These are phyloP conservation scores for Phytophthora lateralis DNA, from an alignment of 352 stramenopile genomes.

Conservation along the genomic window DNA sequence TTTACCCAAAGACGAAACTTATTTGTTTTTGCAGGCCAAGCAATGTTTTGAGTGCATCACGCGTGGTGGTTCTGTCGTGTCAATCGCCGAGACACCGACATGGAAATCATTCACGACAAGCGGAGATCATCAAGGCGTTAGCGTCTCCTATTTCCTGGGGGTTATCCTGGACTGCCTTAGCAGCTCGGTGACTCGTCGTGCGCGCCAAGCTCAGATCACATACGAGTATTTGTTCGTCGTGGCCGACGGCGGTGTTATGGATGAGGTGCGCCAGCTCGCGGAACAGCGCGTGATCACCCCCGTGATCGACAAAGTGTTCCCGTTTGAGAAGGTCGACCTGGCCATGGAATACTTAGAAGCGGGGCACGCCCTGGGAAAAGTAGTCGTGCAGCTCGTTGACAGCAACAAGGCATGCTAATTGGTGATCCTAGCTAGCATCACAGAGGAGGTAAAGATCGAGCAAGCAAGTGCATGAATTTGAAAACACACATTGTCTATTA, in stretches of 20 bases:
- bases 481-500: slow-evolving; percentile 20
- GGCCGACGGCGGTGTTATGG: slow-evolving; percentile 46
- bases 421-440: neutral
- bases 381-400: slow-evolving; percentile 64
- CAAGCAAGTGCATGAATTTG: neutral
- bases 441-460: neutral
- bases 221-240: slow-evolving; percentile 66
- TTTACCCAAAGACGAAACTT: neutral
- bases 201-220: slow-evolving; percentile 49
- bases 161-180: slow-evolving; percentile 64
- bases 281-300: slow-evolving; percentile 50
- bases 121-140: slow-evolving; percentile 38
- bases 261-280: slow-evolving; percentile 55
- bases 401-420: slow-evolving; percentile 20
- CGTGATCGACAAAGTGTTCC: slow-evolving; percentile 73
- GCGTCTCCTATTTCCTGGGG: slow-evolving; percentile 53
- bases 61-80: slow-evolving; percentile 56
- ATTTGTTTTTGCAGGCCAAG: slow-evolving; percentile 36
- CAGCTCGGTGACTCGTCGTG: slow-evolving; percentile 58
- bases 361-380: slow-evolving; percentile 64
- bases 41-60: slow-evolving; percentile 73
- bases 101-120: slow-evolving; percentile 36
- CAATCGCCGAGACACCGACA: slow-evolving; percentile 64
- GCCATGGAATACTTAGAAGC: slow-evolving; percentile 72
- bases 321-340: slow-evolving; percentile 66